These are phyloP conservation scores for Cercospora citrullina DNA, from an alignment of 2,329 filamentous ascomycete genomes.

Conservation along the genomic window DNA sequence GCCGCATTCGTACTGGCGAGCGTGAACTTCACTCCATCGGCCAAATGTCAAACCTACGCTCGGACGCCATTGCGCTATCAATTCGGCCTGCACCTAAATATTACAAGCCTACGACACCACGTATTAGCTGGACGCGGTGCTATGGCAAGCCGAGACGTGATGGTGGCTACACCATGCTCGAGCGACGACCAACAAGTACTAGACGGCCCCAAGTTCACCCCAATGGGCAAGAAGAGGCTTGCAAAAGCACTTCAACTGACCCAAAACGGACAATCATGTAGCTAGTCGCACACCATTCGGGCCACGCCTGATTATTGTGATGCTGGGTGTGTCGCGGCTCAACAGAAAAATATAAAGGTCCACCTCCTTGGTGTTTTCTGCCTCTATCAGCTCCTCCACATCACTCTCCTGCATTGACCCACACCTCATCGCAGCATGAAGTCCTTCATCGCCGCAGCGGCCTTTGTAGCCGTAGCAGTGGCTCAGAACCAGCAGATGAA, in stretches of 20 bases:
- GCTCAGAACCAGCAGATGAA: conserved; percentile 32
- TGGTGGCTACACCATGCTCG: background rate
- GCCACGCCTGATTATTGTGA: too few species aligned
- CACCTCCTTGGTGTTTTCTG: background rate
- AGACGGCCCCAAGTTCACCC: background rate
- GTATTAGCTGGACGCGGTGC: background rate
- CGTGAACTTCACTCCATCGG: background rate
- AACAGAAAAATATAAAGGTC: background rate
- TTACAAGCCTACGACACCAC: background rate
- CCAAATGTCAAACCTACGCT: background rate
- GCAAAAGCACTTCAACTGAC: background rate
- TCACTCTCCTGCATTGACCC: background rate
- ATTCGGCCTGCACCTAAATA: background rate
- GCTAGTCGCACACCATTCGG: background rate
- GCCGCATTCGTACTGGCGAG: background rate
- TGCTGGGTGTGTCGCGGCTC: background rate
- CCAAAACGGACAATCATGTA: background rate
- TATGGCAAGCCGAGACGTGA: background rate
- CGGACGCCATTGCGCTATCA: background rate
- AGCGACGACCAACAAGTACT: background rate
- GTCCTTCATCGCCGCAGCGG: conserved; percentile 25
- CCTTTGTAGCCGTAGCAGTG: conserved; percentile 27
- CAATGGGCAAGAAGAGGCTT: background rate
- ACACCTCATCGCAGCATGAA: conserved; percentile 17
- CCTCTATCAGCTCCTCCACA: background rate